These are phyloP conservation scores for Monosporascus sp. DNA, from an alignment of 2,329 filamentous ascomycete genomes.

Conservation along the genomic window DNA sequence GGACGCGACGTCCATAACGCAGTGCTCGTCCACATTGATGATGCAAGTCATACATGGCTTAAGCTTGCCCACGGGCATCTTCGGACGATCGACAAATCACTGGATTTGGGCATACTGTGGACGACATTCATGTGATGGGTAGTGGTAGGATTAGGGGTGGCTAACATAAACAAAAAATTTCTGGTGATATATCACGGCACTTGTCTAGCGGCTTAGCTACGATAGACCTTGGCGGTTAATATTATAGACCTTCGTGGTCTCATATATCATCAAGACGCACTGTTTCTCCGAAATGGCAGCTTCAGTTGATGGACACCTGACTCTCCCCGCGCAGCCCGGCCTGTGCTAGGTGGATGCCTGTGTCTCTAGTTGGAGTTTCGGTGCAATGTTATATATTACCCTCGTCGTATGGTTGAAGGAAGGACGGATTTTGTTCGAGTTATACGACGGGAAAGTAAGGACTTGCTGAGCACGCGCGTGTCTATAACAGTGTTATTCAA, in stretches of 20 bases:
- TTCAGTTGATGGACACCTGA: too few relatives aligned
- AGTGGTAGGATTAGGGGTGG: background rate
- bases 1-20: background rate
- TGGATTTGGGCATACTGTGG: constrained; percentile 1
- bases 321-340: too few relatives aligned
- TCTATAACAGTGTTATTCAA: too few relatives aligned
- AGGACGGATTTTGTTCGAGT: too few relatives aligned
- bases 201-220: constrained; percentile 8
- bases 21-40: background rate
- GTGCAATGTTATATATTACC: too few relatives aligned
- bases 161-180: constrained; percentile 12
- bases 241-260: constrained; percentile 19
- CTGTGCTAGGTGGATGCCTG: too few relatives aligned
- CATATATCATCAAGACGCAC: constrained; percentile 19
- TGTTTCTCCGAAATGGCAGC: background rate
- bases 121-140: constrained; percentile 3
- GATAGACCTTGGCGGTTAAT: constrained; percentile 18
- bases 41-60: background rate
- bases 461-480: too few relatives aligned
- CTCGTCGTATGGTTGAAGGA: too few relatives aligned
- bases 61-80: constrained; percentile 3
- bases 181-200: constrained; percentile 21
- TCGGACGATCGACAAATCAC: background rate
- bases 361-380: too few relatives aligned
- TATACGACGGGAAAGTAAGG: too few relatives aligned